A percentile compares a stretch with the other conserved stretches of the same genome.
These are phyloP conservation scores for Geotrichum fermentans DNA, from an alignment of 1,139 yeast genomes.

Conservation along the genomic window DNA sequence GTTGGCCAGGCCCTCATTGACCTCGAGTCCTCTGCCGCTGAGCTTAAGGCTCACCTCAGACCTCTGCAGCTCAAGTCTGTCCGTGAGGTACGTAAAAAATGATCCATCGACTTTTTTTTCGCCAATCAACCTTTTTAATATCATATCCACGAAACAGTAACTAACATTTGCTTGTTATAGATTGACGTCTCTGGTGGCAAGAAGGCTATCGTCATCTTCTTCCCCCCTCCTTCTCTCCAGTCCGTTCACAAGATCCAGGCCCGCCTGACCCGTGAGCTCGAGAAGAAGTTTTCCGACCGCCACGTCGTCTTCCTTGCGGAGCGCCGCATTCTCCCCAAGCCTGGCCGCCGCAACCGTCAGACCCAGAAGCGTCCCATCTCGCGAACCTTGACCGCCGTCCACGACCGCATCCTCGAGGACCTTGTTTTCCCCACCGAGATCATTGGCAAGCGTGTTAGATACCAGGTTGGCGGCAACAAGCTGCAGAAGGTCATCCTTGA, in stretches of 20 bases:
- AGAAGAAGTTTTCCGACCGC: conserved; percentile 99
- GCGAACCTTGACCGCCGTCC: conserved; percentile 98
- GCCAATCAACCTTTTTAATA: conserved; percentile 35
- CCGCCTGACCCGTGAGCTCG: conserved; percentile 96
- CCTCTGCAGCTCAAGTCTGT: conserved; percentile 97
- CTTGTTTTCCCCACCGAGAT: conserved; percentile 99
- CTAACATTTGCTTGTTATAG: conserved; percentile 31
- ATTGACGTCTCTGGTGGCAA: conserved; percentile 97
- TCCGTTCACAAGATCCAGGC: conserved; percentile 95
- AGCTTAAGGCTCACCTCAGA: conserved; percentile 96
- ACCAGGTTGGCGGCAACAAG: conserved; percentile 98
- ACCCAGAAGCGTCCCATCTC: conserved; percentile 99
- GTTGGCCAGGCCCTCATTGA: conserved; percentile 98
- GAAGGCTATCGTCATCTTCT: conserved; percentile 97
- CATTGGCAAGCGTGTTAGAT: conserved; percentile 98
- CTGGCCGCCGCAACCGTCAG: conserved; percentile 70
- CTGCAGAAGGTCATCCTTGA: conserved; percentile 97
- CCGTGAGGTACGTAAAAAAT: conserved; percentile 65
- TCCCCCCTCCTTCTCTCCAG: conserved; percentile 91
- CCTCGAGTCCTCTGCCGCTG: conserved; percentile 90
- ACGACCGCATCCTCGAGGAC: conserved; percentile 97
- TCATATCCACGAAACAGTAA: conserved; percentile 8
- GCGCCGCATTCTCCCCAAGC: conserved; percentile 99
- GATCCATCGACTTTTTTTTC: conserved; percentile 90
- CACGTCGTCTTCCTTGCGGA: conserved; percentile 99